These are phyloP conservation scores for Mucuna pruriens DNA, from an alignment of 306 rosid genomes.

Conservation along the genomic window DNA sequence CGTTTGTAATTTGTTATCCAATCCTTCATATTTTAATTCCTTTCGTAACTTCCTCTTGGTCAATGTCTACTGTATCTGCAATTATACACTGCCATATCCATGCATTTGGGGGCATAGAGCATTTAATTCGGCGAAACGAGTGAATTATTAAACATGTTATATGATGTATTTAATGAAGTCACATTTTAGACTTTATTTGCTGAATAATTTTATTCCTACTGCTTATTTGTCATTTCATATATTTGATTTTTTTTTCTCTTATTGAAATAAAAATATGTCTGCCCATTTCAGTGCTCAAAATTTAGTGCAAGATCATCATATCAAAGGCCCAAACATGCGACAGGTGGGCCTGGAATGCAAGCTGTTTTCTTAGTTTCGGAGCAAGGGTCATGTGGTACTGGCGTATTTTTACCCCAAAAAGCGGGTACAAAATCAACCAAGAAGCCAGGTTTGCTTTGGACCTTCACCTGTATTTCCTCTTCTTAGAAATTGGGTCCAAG, in stretches of 20 bases:
- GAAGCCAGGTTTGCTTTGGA: conserved; percentile 61
- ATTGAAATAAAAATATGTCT: not conserved
- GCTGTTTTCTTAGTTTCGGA: conserved; percentile 66
- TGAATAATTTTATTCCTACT: not conserved
- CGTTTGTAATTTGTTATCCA: not conserved
- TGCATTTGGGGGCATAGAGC: not conserved
- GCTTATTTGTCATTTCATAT: not conserved
- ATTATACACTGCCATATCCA: not conserved
- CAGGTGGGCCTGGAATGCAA: conserved; percentile 78
- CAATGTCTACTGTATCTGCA: not conserved
- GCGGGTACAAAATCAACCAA: conserved; percentile 51
- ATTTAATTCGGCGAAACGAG: not conserved
- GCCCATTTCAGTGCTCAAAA: conserved; percentile 36
- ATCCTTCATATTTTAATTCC: not conserved
- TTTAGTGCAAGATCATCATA: conserved; percentile 32
- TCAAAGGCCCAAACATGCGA: conserved; percentile 35
- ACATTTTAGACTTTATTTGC: not conserved
- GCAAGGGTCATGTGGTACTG: conserved; percentile 67
- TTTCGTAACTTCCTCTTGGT: not conserved
- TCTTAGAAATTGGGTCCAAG: too few relatives aligned
- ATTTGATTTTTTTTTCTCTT: not conserved
- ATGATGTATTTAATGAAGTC: not conserved
- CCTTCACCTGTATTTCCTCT: not conserved
- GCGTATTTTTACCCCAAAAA: conserved; percentile 80
- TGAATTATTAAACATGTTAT: not conserved